These are phyloP conservation scores for Cyphellophora attinorum DNA, from an alignment of 2,329 filamentous ascomycete genomes.

Conservation along the genomic window DNA sequence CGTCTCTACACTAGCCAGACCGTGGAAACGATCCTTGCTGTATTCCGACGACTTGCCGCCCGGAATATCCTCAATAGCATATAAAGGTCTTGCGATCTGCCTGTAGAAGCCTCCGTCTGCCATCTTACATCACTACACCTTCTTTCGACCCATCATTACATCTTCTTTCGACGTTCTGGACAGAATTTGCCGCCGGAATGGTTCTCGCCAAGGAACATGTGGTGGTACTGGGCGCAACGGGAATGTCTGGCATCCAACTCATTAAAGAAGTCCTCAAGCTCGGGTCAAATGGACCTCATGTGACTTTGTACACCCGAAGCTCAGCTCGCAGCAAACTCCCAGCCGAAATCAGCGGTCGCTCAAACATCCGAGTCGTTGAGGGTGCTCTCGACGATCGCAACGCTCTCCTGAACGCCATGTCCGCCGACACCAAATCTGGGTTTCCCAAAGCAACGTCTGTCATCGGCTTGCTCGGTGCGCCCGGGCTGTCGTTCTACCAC, in stretches of 20 bases:
- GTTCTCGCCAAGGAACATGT: background rate
- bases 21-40: too few species aligned
- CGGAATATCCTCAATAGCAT: too few species aligned
- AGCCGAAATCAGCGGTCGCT: background rate
- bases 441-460: slow-evolving; percentile 7
- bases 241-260: background rate
- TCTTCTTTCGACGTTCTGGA: too few species aligned
- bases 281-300: background rate
- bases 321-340: background rate
- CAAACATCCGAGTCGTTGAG: slow-evolving; percentile 6
- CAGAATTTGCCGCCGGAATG: too few species aligned
- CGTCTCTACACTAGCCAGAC: too few species aligned
- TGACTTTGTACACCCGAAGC: background rate
- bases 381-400: slow-evolving; percentile 6
- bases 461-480: slow-evolving; percentile 9
- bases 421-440: background rate
- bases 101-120: too few species aligned
- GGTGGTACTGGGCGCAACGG: background rate
- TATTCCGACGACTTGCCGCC: too few species aligned
- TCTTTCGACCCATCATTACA: too few species aligned
- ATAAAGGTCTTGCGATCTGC: too few species aligned
- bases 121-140: too few species aligned
- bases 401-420: slow-evolving; percentile 5
- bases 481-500: slow-evolving; percentile 4
- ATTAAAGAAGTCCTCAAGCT: background rate